Evolutionary conservation across 2,329 filamentous ascomycete genomes (phyloP).

Genomic region (Cladosporium sp.): DNA sequence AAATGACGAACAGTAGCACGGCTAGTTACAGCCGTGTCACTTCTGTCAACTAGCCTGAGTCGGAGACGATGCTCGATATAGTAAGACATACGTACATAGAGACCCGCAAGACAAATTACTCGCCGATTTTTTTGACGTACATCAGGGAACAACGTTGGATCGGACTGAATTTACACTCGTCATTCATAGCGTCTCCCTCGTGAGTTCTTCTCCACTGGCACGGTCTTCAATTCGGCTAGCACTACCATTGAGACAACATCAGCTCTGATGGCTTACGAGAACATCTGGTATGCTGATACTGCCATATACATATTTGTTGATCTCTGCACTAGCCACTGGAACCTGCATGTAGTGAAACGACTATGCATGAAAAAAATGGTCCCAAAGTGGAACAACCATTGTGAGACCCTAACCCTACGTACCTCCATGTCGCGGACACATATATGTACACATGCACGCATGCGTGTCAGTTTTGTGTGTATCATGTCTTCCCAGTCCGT

Average conservation of each 20-base stretch:
- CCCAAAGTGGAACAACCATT: neutral
- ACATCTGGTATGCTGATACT: neutral
- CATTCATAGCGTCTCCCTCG: neutral
- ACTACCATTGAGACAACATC: neutral
- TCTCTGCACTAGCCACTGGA: neutral
- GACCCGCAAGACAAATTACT: neutral
- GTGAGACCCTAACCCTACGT: neutral
- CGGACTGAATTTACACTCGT: neutral
- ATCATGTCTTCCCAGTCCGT: neutral
- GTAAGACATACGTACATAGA: neutral
- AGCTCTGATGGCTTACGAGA: neutral
- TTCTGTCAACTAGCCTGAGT: neutral
- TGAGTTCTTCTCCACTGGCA: neutral
- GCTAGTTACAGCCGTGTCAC: neutral
- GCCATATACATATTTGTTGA: no score
- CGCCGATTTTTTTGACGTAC: neutral
- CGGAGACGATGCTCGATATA: neutral
- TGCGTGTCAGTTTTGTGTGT: neutral
- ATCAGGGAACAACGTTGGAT: neutral
- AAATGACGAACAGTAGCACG: neutral
- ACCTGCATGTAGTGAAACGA: neutral
- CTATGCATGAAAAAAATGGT: neutral
- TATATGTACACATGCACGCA: neutral
- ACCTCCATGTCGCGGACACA: neutral
- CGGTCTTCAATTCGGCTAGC: neutral